Evolutionary conservation across 1,284 basidiomycete genomes (phyloP).

Genomic region (Apiotrichum akiyoshidainum): DNA sequence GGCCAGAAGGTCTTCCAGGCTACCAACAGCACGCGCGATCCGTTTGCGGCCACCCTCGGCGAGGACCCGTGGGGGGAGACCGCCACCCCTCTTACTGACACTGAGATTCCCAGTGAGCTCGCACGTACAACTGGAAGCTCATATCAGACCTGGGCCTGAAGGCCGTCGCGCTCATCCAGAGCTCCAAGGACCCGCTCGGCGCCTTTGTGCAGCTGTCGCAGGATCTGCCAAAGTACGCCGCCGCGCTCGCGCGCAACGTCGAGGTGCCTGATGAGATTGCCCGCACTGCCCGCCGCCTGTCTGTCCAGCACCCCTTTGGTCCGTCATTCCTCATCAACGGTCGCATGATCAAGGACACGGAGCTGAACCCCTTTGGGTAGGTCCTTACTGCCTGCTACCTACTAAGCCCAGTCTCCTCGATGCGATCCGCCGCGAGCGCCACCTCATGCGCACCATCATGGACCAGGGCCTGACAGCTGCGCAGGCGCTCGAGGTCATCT

Average conservation of each 20-base stretch:
- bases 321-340: constrained; percentile 73
- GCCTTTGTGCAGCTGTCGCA: constrained; percentile 71
- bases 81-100: constrained; percentile 60
- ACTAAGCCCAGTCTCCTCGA: constrained; percentile 59
- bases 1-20: constrained; percentile 10
- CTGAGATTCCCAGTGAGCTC: constrained; percentile 61
- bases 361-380: constrained; percentile 67
- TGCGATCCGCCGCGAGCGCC: constrained; percentile 69
- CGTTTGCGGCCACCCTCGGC: constrained; percentile 35
- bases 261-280: constrained; percentile 50
- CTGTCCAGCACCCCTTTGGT: constrained; percentile 23
- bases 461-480: constrained; percentile 61
- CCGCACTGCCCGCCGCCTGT: constrained; percentile 61
- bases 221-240: constrained; percentile 81
- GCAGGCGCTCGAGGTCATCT: constrained; percentile 69
- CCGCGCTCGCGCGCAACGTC: constrained; percentile 66
- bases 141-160: constrained; percentile 65
- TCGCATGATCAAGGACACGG: constrained; percentile 58
- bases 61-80: constrained; percentile 53
- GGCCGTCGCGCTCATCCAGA: constrained; percentile 67
- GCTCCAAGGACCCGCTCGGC: constrained; percentile 59
- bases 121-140: background rate
- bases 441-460: constrained; percentile 62
- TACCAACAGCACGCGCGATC: background rate
- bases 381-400: constrained; percentile 21